phyloP scores from a whole-genome alignment of 192 early-diverging fungal genomes.

The Coemansia sp. region DNA sequence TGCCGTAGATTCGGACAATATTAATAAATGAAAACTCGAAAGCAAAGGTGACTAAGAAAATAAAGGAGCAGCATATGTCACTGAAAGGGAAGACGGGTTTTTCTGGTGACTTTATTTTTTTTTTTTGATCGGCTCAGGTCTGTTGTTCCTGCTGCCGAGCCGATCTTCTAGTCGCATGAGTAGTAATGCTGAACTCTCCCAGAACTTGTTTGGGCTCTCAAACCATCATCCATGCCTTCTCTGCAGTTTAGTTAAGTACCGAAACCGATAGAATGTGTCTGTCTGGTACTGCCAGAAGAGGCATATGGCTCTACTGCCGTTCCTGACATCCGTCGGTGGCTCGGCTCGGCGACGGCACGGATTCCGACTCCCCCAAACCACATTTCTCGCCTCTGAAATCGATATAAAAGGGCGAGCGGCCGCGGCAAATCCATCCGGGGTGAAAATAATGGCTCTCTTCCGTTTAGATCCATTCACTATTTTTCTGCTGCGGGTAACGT shows the following conservation, averaged over 20 bases:
- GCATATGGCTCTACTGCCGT: background rate
- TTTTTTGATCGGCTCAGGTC: background rate
- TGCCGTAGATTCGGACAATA: too few species aligned
- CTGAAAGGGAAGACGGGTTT: background rate
- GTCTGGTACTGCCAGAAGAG: background rate
- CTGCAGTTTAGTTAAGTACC: background rate
- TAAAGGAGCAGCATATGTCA: background rate
- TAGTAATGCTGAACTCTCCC: background rate
- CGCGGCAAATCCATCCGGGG: background rate
- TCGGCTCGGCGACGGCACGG: background rate
- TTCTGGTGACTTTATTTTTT: background rate
- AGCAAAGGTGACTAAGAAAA: background rate
- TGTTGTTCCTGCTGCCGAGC: background rate
- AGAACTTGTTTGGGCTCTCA: background rate
- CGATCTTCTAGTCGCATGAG: background rate
- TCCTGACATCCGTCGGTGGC: background rate
- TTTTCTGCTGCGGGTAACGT: background rate
- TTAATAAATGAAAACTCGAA: too few species aligned
- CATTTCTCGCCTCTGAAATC: background rate
- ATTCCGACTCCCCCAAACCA: background rate
- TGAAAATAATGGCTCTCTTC: constrained; percentile 48
- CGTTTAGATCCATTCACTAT: constrained; percentile 44
- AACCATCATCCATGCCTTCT: background rate
- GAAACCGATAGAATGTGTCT: background rate
- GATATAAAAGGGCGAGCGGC: constrained; percentile 18